Base-by-base conservation (phyloP, 1,284 basidiomycete genomes). In the Ceratobasidium sp. region DNA sequence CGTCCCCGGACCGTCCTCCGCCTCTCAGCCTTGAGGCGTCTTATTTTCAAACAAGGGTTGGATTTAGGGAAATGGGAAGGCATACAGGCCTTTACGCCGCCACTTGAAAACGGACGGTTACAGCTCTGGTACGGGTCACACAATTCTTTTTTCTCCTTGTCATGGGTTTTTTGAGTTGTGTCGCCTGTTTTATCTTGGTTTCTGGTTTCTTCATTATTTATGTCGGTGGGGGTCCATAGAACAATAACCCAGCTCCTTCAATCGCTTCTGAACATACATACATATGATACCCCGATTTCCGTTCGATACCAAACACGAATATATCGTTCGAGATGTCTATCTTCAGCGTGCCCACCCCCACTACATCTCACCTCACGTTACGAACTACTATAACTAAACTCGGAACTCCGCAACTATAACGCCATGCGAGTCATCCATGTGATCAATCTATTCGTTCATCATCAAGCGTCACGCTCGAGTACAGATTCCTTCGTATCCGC, bases 261-360 rank as follows among this genome's bases (percentile, higher is more conserved):
- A 11, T 41, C 36, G n/a, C n/a, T n/a, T n/a, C n/a, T n/a, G n/a
- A n/a, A 14, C 31, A 31, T 64, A 51, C 41, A 36, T 51, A 44
- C 31, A n/a, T 44, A 54, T 17, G 2, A 69, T 69, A 69, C 66
- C 66, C 53, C 50, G 53, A 54, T 53, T 67, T 53, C 29, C 48
- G 66, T 24, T 59, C 66, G 66, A 69, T 69, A 57, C 54, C 66
- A 57, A 44, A 69, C 66, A 69, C 66, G 66, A 57, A 69, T 47
- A 24, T 57, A 69, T 69, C 66, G 53, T 51, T 47, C 22, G 17
- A 51, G 48, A 53, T 53, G 64, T 67, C 64, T 50, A 1, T 48
- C 14, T 24, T 9, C 47, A 6, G 62, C n/a, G 62, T 64, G 62
- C 41, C 9, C 31, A 44, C 36, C 44, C n/a, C 29, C 2, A 22